These are phyloP conservation scores for Tricholoma saponaceum DNA, from an alignment of 768 basidiomycete species.

Conservation along the genomic window DNA sequence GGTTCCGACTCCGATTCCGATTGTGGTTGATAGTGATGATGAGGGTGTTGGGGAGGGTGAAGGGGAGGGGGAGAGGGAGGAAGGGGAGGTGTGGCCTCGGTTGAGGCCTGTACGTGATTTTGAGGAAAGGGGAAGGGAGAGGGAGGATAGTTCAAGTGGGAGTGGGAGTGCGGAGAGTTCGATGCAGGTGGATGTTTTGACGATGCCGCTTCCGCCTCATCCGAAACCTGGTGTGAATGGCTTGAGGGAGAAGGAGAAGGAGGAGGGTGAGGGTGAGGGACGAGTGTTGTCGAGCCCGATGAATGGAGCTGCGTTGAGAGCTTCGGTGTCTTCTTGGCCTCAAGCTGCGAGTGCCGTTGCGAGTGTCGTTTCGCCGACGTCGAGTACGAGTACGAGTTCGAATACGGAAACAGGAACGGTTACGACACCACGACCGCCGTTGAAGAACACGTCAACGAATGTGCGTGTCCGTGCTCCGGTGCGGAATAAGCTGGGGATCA, in stretches of 20 bases:
- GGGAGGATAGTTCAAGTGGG: background rate
- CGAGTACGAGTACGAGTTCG: background rate
- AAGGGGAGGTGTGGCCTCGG: background rate
- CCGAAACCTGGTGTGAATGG: background rate
- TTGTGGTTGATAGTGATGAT: background rate
- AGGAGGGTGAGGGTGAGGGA: background rate
- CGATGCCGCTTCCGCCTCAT: background rate
- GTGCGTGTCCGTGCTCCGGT: background rate
- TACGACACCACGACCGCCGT: background rate
- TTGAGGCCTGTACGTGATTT: background rate
- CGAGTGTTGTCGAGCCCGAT: background rate
- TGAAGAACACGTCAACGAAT: background rate
- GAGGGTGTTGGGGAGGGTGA: background rate
- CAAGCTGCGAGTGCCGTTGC: too few relatives aligned
- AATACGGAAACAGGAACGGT: background rate
- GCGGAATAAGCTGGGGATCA: constrained; percentile 25
- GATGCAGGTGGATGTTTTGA: background rate
- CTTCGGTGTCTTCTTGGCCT: background rate
- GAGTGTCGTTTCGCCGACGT: background rate
- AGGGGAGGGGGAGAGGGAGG: background rate
- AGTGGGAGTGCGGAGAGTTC: background rate
- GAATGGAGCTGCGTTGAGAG: too few relatives aligned
- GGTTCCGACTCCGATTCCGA: too few relatives aligned
- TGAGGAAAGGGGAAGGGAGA: background rate
- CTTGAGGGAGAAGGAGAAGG: too few relatives aligned